Evolutionary conservation across 2,329 filamentous ascomycete species (phyloP), one percentile per base, ranked within the genome.

Genomic region (Fusarium sp.): DNA sequence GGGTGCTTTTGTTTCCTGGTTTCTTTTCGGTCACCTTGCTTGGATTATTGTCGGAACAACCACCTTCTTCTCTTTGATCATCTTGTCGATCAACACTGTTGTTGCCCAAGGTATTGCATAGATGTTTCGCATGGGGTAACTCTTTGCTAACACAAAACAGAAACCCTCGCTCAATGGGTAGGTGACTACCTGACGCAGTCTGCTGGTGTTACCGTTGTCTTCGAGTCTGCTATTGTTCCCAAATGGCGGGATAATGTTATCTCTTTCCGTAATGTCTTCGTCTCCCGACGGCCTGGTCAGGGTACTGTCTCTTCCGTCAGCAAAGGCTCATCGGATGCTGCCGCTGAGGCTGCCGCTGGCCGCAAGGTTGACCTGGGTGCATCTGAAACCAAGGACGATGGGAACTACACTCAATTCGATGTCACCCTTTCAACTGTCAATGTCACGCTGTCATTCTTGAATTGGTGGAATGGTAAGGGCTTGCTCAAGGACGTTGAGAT

Each of bases 401-500:
- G 93, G 20, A 99, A 99, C 77, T 99, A 98, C 78, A 98, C 94
- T 0, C 96, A 99, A 73, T 99, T 98, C 73, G 96, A 99, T 76
- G 84, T 99, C 18, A 97, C 94, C 0, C 93, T 99, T 62, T 93
- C 96, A 67, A 97, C 93, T 1, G 93, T 99, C 66, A 97, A 99
- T 75, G 95, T 99, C 41, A 98, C 95, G 0, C 80, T 99, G 26
- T 99, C 96, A 0, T 98, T 99, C 73, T 86, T 94, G n/a, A 98
- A 98, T 77, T 99, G 96, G 96, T 97, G 97, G 89, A 98, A 97
- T 73, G 95, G 96, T 23, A 98, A 95, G 79, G 96, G 96, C 0
- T 85, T 97, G 8, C 83, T 99, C 11, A 91, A 93, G 73, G 93
- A 98, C 77, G 96, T 99, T 41, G 94, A 98, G 76, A 91, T 99